Conservation (phyloP, 305 asterid species). For the Striga hermonthica region DNA sequence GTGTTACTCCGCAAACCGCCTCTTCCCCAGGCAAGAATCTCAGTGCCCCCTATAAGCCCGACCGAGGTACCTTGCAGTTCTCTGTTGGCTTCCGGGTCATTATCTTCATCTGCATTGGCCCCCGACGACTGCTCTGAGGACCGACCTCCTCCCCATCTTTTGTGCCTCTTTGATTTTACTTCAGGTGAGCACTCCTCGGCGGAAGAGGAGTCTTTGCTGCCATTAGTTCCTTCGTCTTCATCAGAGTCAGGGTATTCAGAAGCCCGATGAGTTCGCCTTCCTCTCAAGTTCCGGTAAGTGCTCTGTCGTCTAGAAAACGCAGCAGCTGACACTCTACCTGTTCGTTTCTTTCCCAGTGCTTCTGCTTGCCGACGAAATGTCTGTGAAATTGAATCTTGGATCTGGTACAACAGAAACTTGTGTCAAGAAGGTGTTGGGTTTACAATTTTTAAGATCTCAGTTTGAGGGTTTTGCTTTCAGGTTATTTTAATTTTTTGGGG, state of each 20-base stretch:
- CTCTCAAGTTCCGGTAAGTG: slow-evolving; percentile 56
- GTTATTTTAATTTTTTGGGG: too few relatives aligned
- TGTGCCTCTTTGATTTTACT: slow-evolving; percentile 63
- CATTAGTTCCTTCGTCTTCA: slow-evolving; percentile 76
- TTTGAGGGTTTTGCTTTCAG: too few relatives aligned
- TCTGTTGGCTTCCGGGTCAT: slow-evolving; percentile 56
- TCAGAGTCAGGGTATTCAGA: slow-evolving; percentile 68
- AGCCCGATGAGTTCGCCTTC: slow-evolving; percentile 56
- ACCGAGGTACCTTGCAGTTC: slow-evolving; percentile 54
- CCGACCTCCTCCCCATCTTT: slow-evolving; percentile 64
- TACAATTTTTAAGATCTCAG: too few relatives aligned
- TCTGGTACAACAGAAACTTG: slow-evolving; percentile 40
- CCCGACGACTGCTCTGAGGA: slow-evolving; percentile 61
- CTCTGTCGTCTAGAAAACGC: slow-evolving; percentile 62
- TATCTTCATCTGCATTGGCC: slow-evolving; percentile 60
- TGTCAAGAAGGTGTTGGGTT: too few relatives aligned
- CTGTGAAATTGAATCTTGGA: slow-evolving; percentile 90
- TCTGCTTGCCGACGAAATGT: slow-evolving; percentile 85
- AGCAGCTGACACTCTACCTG: slow-evolving; percentile 51
- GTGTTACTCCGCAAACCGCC: slow-evolving; percentile 82
- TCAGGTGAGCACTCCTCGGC: slow-evolving; percentile 71
- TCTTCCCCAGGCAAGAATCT: slow-evolving; percentile 87
- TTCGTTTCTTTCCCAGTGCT: slow-evolving; percentile 86
- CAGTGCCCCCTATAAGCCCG: slow-evolving; percentile 60
- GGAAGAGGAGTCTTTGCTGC: slow-evolving; percentile 88